A percentile compares a stretch with the other conserved stretches of the same genome.
These are phyloP conservation scores for Camellia sinensis DNA, from an alignment of 148 eudicot genomes.

Conservation along the genomic window DNA sequence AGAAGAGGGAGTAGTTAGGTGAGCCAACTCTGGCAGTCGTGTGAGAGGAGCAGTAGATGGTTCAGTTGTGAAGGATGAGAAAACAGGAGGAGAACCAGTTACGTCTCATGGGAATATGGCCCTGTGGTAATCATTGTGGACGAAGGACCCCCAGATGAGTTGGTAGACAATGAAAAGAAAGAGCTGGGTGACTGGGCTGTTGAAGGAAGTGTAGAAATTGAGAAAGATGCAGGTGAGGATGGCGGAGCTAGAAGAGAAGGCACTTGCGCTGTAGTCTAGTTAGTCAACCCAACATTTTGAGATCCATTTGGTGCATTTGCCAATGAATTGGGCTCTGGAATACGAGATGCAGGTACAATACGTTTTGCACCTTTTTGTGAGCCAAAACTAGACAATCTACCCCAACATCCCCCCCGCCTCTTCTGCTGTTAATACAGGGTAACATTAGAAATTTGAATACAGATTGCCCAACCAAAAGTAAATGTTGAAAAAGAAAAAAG, in stretches of 20 bases:
- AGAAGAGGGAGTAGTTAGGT: conserved; percentile 95
- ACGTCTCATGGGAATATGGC: conserved; percentile 91
- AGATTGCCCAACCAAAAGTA: background rate
- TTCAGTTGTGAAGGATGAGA: conserved; percentile 91
- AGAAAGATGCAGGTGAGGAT: conserved; percentile 91
- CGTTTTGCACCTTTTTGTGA: conserved; percentile 81
- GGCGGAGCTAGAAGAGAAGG: conserved; percentile 95
- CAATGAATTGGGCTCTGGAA: conserved; percentile 63
- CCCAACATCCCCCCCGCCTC: conserved; percentile 88
- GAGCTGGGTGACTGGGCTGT: conserved; percentile 90
- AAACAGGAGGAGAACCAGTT: conserved; percentile 95
- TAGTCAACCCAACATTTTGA: conserved; percentile 50
- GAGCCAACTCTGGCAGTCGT: conserved; percentile 93
- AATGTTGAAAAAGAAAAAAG: background rate
- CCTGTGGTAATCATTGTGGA: conserved; percentile 82
- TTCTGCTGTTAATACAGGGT: conserved; percentile 54
- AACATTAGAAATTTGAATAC: conserved; percentile 19
- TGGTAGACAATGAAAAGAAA: conserved; percentile 60
- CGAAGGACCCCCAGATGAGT: conserved; percentile 82
- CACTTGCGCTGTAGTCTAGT: conserved; percentile 54
- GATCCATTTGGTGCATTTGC: conserved; percentile 64
- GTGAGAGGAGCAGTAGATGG: conserved; percentile 98
- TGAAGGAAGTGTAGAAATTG: conserved; percentile 82
- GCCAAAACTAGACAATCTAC: conserved; percentile 74
- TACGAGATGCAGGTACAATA: conserved; percentile 85